A percentile compares a stretch with the other conserved stretches of the same genome.
phyloP scores from a whole-genome alignment of 2,329 filamentous ascomycete species.

The Clonostachys chloroleuca region DNA sequence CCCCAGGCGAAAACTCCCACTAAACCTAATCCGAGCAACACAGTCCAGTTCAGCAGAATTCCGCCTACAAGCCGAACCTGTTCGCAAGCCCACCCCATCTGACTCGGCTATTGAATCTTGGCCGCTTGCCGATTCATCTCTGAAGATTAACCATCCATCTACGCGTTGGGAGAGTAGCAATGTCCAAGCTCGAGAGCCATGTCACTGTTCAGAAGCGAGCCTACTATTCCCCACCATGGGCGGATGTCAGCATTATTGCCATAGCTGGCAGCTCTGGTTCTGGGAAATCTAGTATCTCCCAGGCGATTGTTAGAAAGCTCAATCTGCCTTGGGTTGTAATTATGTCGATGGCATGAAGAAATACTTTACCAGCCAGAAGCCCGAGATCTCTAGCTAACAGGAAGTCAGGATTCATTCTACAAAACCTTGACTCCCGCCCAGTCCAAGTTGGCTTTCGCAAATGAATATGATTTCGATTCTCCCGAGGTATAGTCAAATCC shows the following conservation, averaged over 20 bases:
- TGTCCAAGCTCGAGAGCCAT: slow-evolving; percentile 30
- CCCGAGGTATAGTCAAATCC: slow-evolving; percentile 53
- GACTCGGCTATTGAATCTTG: no score
- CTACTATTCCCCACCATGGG: slow-evolving; percentile 93
- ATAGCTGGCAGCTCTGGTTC: slow-evolving; percentile 95
- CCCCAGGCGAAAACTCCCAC: no score
- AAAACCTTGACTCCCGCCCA: slow-evolving; percentile 79
- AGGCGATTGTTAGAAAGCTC: slow-evolving; percentile 84
- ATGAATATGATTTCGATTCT: slow-evolving; percentile 95
- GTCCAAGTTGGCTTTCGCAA: slow-evolving; percentile 75
- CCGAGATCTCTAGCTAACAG: slow-evolving; percentile 10
- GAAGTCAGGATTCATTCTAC: slow-evolving; percentile 85
- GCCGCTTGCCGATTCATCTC: no score
- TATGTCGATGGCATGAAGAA: slow-evolving; percentile 79
- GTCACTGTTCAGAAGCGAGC: slow-evolving; percentile 52
- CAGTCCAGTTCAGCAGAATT: no score
- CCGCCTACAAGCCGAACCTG: no score
- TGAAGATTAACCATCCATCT: background rate
- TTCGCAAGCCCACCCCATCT: no score
- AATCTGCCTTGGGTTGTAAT: slow-evolving; percentile 98
- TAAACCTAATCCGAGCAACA: no score
- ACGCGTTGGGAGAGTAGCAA: slow-evolving; percentile 3
- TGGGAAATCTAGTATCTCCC: slow-evolving; percentile 86
- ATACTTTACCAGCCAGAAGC: background rate
- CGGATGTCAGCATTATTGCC: slow-evolving; percentile 92